Evolutionary conservation across 805 yeast genomes (phyloP), one percentile per base, ranked within the genome.

Genomic region (Kazachstania kunashirensis): DNA sequence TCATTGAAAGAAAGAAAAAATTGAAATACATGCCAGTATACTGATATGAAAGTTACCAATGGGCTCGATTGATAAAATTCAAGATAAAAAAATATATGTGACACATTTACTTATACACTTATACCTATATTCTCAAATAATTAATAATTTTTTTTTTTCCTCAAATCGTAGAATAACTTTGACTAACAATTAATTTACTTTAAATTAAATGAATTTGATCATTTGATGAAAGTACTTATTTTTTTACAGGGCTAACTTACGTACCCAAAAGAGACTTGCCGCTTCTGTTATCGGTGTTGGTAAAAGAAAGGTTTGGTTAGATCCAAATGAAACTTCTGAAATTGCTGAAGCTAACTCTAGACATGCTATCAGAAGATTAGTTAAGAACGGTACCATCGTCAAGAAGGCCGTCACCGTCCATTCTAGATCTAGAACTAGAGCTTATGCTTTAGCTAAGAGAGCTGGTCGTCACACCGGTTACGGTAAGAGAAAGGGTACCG

Each of bases 401-500:
- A 85, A 84, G 79, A 89, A 92, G 81, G 97, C 96, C 69, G 82
- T 70, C 59, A 79, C 86, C 62, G 85, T 85, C 63, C 96, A 86
- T 85, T 92, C 98, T 58, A 85, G 95, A 77, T 78, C 96, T 52
- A 85, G 94, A 70, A 94, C 97, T 62, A 84, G 96, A 76, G 94
- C 92, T 62, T 74, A 84, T 68, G 86, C 85, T 62, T 95, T 83
- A 75, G 86, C 96, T 66, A 88, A 85, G 81, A 79, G 84, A 69
- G 79, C 78, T 63, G 98, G 98, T 75, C 89, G 98, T 77, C 98
- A 89, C 86, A 80, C 81, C 71, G 98, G 98, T 79, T 84, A 77
- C 88, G 98, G 98, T 89, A 89, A 89, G 85, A 86, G 98, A 80
- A 92, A 89, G 84, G 98, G 98, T 89, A 89, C 98, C 73, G 85